Evolutionary conservation across 441 rosid genomes (phyloP).

Genomic region (Macaranga tanarius): DNA sequence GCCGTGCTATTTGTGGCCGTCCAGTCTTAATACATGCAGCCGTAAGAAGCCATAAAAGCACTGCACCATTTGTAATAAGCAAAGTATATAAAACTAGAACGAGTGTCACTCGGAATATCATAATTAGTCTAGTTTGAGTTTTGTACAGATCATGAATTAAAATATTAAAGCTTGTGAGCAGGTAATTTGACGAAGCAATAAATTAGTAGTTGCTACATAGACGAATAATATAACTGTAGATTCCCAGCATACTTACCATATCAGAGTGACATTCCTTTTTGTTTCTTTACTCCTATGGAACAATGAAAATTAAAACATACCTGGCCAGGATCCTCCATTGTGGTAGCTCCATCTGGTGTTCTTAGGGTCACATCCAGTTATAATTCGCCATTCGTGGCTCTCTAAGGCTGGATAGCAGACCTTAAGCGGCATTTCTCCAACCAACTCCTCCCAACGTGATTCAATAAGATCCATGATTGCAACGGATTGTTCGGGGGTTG

Average conservation of each 20-base stretch:
- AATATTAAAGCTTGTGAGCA: not conserved
- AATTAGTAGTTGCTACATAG: not conserved
- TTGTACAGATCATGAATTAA: not conserved
- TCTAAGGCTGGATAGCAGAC: conserved; percentile 88
- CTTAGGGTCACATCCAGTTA: conserved; percentile 89
- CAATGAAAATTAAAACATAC: conserved; percentile 28
- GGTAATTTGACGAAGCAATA: not conserved
- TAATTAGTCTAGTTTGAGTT: not conserved
- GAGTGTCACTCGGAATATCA: conserved; percentile 8
- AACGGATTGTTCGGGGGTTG: conserved; percentile 83
- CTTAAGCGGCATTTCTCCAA: conserved; percentile 93
- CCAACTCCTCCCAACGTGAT: conserved; percentile 89
- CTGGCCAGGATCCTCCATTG: conserved; percentile 99
- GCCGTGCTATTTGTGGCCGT: conserved; percentile 80
- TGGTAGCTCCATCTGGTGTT: conserved; percentile 96
- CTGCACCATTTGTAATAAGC: conserved; percentile 35
- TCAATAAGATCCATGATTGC: conserved; percentile 98
- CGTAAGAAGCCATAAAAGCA: conserved; percentile 83
- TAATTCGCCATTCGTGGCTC: conserved; percentile 76
- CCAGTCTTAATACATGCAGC: conserved; percentile 92
- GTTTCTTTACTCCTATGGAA: not conserved
- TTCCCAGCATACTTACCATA: not conserved
- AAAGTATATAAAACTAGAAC: not conserved
- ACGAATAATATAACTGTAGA: not conserved
- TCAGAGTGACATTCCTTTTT: not conserved